Evolutionary conservation across 208 protist species (phyloP).

Genomic region (Herpetomonas tarakana): DNA sequence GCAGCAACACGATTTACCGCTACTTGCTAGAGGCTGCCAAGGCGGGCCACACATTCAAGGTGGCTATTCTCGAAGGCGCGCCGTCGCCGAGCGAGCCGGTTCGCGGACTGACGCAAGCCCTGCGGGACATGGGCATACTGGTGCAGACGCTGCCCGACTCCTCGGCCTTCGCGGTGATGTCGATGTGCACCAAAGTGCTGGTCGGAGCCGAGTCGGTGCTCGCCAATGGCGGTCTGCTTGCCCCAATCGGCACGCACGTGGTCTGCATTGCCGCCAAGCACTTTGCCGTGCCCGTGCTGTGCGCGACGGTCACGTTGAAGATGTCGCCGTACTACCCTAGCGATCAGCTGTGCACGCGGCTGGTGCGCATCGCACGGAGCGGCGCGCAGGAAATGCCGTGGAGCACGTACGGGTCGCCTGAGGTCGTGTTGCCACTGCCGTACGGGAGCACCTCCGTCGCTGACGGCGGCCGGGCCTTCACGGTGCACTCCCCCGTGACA

Average conservation of each 20-base stretch:
- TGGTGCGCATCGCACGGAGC: conserved; percentile 72
- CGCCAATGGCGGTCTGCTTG: conserved; percentile 97
- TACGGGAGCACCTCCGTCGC: conserved; percentile 34
- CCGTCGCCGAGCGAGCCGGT: conserved; percentile 63
- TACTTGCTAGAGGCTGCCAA: conserved; percentile 52
- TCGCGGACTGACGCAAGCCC: conserved; percentile 58
- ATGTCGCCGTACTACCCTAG: conserved; percentile 95
- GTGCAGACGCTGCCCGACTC: conserved; percentile 94
- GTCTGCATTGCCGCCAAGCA: conserved; percentile 94
- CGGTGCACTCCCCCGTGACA: conserved; percentile 91
- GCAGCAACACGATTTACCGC: conserved; percentile 60
- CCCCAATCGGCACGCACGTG: conserved; percentile 90
- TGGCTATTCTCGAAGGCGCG: conserved; percentile 93
- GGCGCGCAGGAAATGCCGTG: conserved; percentile 82
- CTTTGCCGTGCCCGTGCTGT: conserved; percentile 95
- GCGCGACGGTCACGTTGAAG: conserved; percentile 95
- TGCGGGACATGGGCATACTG: conserved; percentile 70
- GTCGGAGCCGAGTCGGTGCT: conserved; percentile 93
- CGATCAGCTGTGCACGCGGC: conserved; percentile 89
- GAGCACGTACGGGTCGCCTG: conserved; percentile 71
- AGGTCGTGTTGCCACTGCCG: conserved; percentile 50
- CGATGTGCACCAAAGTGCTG: conserved; percentile 97
- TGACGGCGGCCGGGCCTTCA: conserved; percentile 36
- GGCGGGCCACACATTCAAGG: conserved; percentile 70
- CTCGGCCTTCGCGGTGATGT: conserved; percentile 97